Evolutionary conservation across 176 grass and related monocot genomes (phyloP), one percentile per base, ranked within the genome.

Genomic region (Echinochloa phyllopogon): DNA sequence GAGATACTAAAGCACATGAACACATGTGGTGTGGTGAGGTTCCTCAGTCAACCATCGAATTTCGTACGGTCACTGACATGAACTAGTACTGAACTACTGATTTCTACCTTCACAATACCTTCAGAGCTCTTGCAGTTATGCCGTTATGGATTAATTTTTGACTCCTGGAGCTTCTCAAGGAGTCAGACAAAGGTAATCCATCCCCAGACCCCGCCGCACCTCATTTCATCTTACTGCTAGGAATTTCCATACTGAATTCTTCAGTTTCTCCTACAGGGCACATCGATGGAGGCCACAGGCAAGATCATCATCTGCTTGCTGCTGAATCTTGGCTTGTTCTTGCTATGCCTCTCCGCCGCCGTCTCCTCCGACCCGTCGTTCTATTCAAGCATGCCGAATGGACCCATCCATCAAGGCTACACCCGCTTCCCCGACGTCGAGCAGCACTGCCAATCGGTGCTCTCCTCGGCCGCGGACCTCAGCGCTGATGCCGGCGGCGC

Each of bases 391-490:
- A 10, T 10, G 20, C 10, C 55, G 2, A 57, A 57, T 23, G 20
- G 6, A 0, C 20, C 55, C 55, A 8, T 57, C 21, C 55, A 2
- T 10, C 74, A 58, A 17, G 51, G 16, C 62, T 59, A 85, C 50
- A 41, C 56, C 56, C 56, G 83, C 13, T 85, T 77, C 33, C 18
- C 64, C 51, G 64, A 85, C 41, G 41, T 85, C 51, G 44, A 9
- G 8, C 50, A 40, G 39, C 74, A 49, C 17, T 85, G 83, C 25
- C 74, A 69, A 18, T 77, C 83, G 5, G 50, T 70, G 64, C 74
- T 70, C 64, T 85, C 74, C 12, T 70, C 74, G 2, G 82, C 60
- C 18, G 9, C 74, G 40, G 64, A 70, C 64, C 51, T 78, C 18
- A 3, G 40, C 2, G 21, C 10, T 8, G 51, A 59, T 10, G 0